Percentiles rank a stretch among this genome's conserved stretches.
Evolutionary conservation across 352 stramenopile genomes (phyloP).

Genomic region (Globisporangium nodosum): DNA sequence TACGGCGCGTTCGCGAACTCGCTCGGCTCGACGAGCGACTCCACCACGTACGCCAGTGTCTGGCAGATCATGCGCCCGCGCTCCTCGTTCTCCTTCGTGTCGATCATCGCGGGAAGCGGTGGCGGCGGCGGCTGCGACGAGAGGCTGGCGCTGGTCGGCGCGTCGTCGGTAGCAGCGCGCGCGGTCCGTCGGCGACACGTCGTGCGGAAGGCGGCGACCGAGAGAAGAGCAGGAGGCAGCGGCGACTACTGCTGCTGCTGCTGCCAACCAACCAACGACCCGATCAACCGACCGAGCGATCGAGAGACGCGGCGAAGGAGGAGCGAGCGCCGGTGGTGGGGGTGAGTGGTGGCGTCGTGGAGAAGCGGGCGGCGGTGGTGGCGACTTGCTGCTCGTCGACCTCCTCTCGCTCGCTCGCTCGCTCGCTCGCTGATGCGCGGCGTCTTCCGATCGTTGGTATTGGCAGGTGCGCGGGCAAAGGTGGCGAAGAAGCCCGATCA

Average conservation of each 20-base stretch:
- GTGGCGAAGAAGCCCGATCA: background rate
- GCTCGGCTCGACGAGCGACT: slow-evolving; percentile 72
- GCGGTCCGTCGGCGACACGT: background rate
- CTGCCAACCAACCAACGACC: slow-evolving; percentile 1
- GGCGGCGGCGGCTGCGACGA: background rate
- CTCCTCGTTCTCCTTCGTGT: slow-evolving; percentile 60
- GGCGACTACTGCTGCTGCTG: background rate
- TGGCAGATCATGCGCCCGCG: slow-evolving; percentile 74
- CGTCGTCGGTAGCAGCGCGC: background rate
- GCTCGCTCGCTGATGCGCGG: no score
- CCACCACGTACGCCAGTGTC: slow-evolving; percentile 68
- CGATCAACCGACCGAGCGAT: background rate
- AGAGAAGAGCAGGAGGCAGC: background rate
- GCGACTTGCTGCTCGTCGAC: background rate
- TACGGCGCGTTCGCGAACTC: slow-evolving; percentile 54
- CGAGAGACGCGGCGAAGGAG: background rate
- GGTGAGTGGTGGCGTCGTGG: no score
- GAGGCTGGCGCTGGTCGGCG: background rate
- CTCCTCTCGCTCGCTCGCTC: background rate
- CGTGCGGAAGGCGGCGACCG: background rate
- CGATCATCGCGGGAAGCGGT: slow-evolving; percentile 16
- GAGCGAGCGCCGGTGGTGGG: background rate
- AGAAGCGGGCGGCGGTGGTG: no score
- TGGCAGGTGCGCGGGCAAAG: background rate
- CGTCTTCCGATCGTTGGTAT: background rate